These are phyloP conservation scores for Irpex sp. DNA, from an alignment of 1,284 basidiomycete species.

Conservation along the genomic window DNA sequence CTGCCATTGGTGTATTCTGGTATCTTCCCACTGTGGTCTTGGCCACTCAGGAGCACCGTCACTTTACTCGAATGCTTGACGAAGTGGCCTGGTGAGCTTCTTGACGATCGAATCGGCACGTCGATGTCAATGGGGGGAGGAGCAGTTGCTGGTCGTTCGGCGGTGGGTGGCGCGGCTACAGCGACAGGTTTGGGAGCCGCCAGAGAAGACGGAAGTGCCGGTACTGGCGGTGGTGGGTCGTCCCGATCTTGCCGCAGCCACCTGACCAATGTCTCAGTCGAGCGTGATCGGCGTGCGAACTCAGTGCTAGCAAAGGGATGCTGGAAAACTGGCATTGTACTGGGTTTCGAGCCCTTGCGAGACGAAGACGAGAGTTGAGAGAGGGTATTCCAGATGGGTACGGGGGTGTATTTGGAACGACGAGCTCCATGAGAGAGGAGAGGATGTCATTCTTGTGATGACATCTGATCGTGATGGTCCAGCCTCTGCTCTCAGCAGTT, in stretches of 20 bases:
- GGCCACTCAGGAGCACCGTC: conserved; percentile 24
- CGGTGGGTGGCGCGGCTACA: neutral
- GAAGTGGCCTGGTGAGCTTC: conserved; percentile 17
- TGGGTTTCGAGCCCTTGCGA: neutral
- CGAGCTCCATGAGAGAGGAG: neutral
- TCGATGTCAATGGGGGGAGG: neutral
- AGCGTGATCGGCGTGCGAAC: conserved; percentile 1
- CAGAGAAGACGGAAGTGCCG: neutral
- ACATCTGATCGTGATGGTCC: neutral
- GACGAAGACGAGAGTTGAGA: neutral
- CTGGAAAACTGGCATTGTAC: conserved; percentile 2
- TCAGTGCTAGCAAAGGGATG: conserved; percentile 4
- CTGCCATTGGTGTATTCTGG: conserved; percentile 22
- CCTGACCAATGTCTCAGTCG: conserved; percentile 1
- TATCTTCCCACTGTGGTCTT: conserved; percentile 18
- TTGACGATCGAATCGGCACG: neutral
- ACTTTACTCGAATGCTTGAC: conserved; percentile 26
- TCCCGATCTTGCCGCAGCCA: neutral
- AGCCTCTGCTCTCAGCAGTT: neutral
- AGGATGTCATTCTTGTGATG: neutral
- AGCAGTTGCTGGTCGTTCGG: neutral
- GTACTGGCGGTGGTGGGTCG: neutral
- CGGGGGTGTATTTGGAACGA: neutral
- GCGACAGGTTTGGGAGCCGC: neutral
- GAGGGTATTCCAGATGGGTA: neutral